These are phyloP conservation scores for Acanthamoeba lenticulata DNA, from an alignment of 208 protist species.

Conservation along the genomic window DNA sequence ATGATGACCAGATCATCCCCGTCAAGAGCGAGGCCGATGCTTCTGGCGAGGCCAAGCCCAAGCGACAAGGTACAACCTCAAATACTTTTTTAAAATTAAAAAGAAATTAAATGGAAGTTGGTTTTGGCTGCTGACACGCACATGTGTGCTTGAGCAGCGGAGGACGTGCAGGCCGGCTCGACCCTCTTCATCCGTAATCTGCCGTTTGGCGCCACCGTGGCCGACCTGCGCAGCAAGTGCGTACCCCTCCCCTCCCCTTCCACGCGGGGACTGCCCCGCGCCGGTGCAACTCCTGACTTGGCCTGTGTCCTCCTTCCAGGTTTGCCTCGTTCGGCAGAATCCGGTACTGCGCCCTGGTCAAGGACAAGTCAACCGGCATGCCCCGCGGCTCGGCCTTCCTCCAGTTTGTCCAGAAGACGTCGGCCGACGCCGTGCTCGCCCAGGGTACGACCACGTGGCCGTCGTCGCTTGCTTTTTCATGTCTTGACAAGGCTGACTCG, in stretches of 20 bases:
- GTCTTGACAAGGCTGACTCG: not conserved
- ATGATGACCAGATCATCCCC: not conserved
- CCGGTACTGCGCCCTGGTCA: not conserved
- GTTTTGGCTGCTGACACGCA: too few relatives aligned
- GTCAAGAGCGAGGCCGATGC: not conserved
- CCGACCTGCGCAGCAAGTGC: not conserved
- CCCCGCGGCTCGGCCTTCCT: constrained; percentile 29
- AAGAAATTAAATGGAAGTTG: too few relatives aligned
- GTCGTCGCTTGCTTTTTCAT: not conserved
- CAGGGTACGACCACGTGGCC: not conserved
- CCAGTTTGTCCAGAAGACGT: not conserved
- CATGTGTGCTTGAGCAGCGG: not conserved
- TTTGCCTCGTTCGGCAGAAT: constrained; percentile 5
- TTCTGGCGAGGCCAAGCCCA: not conserved
- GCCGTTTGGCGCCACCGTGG: not conserved
- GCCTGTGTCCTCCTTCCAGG: not conserved
- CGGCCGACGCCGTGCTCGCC: not conserved
- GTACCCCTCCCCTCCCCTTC: not conserved
- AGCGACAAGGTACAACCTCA: not conserved
- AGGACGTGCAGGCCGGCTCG: not conserved
- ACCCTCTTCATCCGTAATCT: constrained; percentile 48
- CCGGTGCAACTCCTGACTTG: not conserved
- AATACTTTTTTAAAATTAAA: not conserved
- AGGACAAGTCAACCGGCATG: constrained; percentile 4
- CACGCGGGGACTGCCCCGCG: not conserved